Conservation (phyloP, 768 basidiomycete genomes). For the Leccinum subtestaceum region DNA sequence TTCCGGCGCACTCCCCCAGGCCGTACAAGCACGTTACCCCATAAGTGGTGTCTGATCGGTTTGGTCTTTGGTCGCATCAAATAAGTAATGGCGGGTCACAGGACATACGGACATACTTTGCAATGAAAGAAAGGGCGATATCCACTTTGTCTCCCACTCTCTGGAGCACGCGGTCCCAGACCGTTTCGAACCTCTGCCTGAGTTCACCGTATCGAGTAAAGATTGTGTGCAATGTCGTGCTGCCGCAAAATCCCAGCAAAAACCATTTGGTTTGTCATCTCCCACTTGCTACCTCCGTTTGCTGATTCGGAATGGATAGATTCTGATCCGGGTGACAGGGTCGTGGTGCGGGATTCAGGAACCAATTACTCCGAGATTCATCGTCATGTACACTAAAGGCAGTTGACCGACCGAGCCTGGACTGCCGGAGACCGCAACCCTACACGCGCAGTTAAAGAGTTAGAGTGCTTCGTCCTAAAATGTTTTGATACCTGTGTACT, state of each 20-base stretch:
- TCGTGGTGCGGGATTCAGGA: conserved; percentile 53
- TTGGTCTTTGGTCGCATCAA: conserved; percentile 42
- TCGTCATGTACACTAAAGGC: conserved; percentile 55
- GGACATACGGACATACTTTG: conserved; percentile 47
- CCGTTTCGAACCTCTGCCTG: conserved; percentile 69
- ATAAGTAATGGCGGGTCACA: conserved; percentile 2
- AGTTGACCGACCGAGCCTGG: conserved; percentile 22
- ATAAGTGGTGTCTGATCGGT: conserved; percentile 61
- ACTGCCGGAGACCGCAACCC: conserved; percentile 11
- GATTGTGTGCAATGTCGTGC: conserved; percentile 55
- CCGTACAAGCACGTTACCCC: conserved; percentile 87
- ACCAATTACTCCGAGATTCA: conserved; percentile 55
- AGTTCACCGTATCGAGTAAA: conserved; percentile 65
- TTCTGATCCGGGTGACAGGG: conserved; percentile 43
- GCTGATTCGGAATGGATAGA: conserved; percentile 35
- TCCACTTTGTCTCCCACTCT: conserved; percentile 63
- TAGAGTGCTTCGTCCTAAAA: conserved; percentile 18
- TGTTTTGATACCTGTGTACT: conserved; percentile 12
- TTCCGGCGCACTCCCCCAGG: conserved; percentile 76
- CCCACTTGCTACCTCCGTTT: conserved; percentile 18
- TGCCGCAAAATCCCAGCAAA: conserved; percentile 32
- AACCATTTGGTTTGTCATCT: conserved; percentile 26
- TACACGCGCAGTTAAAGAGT: conserved; percentile 22
- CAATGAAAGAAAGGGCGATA: conserved; percentile 70
- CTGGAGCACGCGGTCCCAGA: conserved; percentile 70